phyloP scores from a whole-genome alignment of 1,284 basidiomycete species.

The Ustilago lituana region DNA sequence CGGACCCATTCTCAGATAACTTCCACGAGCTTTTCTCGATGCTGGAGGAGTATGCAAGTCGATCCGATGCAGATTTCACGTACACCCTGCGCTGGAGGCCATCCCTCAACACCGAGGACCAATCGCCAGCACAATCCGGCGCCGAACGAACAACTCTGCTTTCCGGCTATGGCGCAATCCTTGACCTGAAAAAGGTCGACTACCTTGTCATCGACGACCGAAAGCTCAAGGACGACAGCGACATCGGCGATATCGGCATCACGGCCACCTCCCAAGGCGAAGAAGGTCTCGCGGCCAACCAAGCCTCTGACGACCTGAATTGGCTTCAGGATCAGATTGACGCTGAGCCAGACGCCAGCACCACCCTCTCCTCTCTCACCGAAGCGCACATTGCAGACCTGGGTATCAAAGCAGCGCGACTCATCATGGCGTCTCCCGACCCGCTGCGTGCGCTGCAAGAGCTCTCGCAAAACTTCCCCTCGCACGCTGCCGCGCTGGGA shows the following conservation, averaged over 20 bases:
- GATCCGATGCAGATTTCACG: conserved; percentile 10
- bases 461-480: conserved; percentile 61
- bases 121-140: background rate
- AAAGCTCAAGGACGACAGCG: conserved; percentile 45
- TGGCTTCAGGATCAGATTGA: conserved; percentile 42
- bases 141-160: conserved; percentile 68
- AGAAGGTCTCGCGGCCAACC: conserved; percentile 1
- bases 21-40: conserved; percentile 47
- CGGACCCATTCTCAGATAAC: conserved; percentile 56
- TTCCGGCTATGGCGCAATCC: conserved; percentile 87
- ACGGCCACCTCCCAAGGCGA: conserved; percentile 9
- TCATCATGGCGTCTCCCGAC: conserved; percentile 50
- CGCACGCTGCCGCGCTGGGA: conserved; percentile 49
- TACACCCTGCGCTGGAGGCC: conserved; percentile 67
- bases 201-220: conserved; percentile 79
- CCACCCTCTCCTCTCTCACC: conserved; percentile 19
- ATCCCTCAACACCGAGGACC: background rate
- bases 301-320: conserved; percentile 5
- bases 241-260: conserved; percentile 31
- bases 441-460: conserved; percentile 59
- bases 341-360: conserved; percentile 1
- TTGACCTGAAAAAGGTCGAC: conserved; percentile 96
- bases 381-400: conserved; percentile 36
- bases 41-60: conserved; percentile 30
- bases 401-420: conserved; percentile 48